Conservation (phyloP, 805 yeast genomes). For the Kazachstania africana region DNA sequence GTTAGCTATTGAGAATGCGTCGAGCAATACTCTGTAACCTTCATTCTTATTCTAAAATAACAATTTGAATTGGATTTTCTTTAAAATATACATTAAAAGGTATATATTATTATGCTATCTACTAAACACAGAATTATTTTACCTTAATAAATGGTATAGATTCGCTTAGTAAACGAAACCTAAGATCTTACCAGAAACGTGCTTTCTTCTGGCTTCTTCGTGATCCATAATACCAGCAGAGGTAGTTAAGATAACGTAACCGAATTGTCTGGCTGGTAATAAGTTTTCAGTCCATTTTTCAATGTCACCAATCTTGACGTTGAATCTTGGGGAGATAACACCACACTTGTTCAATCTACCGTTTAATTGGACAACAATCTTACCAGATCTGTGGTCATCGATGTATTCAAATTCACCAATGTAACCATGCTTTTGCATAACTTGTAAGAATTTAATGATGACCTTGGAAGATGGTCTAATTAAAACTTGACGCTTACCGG, state of each 20-base stretch:
- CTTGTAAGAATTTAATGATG: conserved; percentile 88
- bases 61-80: too few relatives aligned
- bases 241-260: conserved; percentile 94
- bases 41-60: too few relatives aligned
- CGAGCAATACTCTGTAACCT: too few relatives aligned
- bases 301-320: conserved; percentile 85
- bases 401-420: conserved; percentile 97
- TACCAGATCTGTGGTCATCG: conserved; percentile 98
- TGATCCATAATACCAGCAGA: conserved; percentile 99
- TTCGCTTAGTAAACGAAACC: conserved; percentile 80
- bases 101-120: too few relatives aligned
- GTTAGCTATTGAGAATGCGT: too few relatives aligned
- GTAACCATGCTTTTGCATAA: conserved; percentile 95
- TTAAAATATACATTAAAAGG: too few relatives aligned
- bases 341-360: conserved; percentile 98
- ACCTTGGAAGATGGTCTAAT: conserved; percentile 98
- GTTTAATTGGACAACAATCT: conserved; percentile 89
- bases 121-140: too few relatives aligned
- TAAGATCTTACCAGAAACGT: conserved; percentile 95
- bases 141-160: too few relatives aligned
- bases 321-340: conserved; percentile 97
- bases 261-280: conserved; percentile 98
- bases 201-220: conserved; percentile 99
- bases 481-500: conserved; percentile 97
- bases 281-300: conserved; percentile 98